These are phyloP conservation scores for Bonia amplexicaulis DNA, from an alignment of 176 grass and related monocot genomes.

Conservation along the genomic window DNA sequence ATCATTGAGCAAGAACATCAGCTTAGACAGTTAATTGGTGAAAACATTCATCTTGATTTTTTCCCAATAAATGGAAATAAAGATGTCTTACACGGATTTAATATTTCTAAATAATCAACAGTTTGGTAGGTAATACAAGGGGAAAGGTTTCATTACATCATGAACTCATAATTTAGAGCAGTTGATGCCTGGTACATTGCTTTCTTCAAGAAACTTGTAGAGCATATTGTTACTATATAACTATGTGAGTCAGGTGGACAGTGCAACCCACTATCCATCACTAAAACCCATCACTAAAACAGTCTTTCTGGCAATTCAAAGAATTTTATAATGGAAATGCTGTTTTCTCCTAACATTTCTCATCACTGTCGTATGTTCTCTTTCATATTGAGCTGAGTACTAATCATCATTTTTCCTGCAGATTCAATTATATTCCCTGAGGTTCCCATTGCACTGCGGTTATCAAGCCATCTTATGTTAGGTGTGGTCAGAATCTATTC, in stretches of 20 bases:
- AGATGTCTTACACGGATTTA: background rate
- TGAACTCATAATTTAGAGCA: background rate
- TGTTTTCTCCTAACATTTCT: background rate
- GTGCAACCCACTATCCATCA: background rate
- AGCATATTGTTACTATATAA: background rate
- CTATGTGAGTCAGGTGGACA: background rate
- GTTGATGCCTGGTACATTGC: background rate
- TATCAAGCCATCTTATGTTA: constrained; percentile 96
- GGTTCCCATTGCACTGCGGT: constrained; percentile 91
- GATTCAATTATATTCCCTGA: constrained; percentile 99
- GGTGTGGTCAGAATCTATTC: constrained; percentile 99
- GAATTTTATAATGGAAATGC: background rate
- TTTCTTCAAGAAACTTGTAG: background rate
- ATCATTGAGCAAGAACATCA: background rate
- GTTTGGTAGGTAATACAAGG: background rate
- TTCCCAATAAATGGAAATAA: background rate
- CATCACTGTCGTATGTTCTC: background rate
- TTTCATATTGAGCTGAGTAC: background rate
- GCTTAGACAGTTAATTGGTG: background rate
- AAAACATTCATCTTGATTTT: background rate
- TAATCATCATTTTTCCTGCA: constrained; percentile 31
- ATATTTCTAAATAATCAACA: background rate
- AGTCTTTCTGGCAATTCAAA: background rate
- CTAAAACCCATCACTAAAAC: background rate
- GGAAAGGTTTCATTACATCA: background rate